phyloP scores from a whole-genome alignment of 1,284 basidiomycete genomes.

The Phylloporus sp. region DNA sequence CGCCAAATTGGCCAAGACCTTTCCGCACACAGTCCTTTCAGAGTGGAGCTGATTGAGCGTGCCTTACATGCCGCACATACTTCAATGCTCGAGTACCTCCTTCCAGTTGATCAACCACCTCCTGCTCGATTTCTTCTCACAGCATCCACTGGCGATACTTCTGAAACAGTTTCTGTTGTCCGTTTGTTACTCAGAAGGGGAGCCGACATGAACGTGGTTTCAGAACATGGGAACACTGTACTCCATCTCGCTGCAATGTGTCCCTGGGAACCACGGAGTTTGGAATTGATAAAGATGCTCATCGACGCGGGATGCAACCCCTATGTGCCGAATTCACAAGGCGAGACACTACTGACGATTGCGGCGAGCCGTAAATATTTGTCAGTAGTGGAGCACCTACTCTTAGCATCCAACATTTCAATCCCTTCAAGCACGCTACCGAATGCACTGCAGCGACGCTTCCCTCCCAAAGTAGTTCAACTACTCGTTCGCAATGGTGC shows the following conservation, averaged over 20 bases:
- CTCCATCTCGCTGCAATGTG: background rate
- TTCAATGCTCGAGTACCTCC: background rate
- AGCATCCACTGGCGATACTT: background rate
- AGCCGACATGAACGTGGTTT: background rate
- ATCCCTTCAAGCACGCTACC: background rate
- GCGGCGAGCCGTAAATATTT: background rate
- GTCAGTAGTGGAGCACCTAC: background rate
- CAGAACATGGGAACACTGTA: background rate
- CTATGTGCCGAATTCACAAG: background rate
- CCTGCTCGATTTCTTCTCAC: background rate
- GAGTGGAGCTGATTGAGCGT: background rate
- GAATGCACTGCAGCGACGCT: background rate
- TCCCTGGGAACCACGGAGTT: background rate
- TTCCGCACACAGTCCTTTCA: background rate
- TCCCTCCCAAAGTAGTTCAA: background rate
- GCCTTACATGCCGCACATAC: background rate
- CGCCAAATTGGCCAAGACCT: background rate
- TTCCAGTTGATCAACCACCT: background rate
- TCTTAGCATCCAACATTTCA: background rate
- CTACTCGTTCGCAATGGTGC: background rate
- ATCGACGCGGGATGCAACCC: background rate
- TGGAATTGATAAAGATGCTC: background rate
- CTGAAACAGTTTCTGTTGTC: background rate
- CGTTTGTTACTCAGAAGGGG: background rate
- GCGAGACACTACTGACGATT: background rate